phyloP scores from a whole-genome alignment of 176 grass and related monocot species.

The Carex cristatella region DNA sequence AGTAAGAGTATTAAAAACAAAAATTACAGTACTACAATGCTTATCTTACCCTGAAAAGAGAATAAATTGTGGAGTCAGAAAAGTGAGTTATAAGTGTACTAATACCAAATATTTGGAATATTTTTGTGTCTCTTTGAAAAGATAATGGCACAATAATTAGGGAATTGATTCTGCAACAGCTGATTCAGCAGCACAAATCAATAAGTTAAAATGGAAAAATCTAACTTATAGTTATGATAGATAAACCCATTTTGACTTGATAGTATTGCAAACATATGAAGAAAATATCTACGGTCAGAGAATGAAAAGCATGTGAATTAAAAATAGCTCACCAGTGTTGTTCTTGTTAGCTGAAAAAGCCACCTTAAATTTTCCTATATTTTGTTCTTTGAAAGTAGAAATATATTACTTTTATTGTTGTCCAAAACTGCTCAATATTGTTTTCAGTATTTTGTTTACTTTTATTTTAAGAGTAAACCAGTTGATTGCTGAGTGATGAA shows the following conservation, averaged over 20 bases:
- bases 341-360: too few relatives aligned
- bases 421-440: neutral
- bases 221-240: neutral
- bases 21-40: too few relatives aligned
- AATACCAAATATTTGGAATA: too few relatives aligned
- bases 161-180: too few relatives aligned
- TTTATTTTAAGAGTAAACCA: neutral
- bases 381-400: neutral
- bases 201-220: too few relatives aligned
- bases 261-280: neutral
- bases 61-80: too few relatives aligned
- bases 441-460: neutral
- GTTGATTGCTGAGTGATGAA: neutral
- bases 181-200: too few relatives aligned
- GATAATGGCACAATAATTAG: too few relatives aligned
- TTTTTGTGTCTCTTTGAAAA: too few relatives aligned
- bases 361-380: neutral
- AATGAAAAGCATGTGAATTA: neutral
- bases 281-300: neutral
- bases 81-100: too few relatives aligned
- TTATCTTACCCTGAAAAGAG: too few relatives aligned
- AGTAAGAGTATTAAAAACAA: neutral
- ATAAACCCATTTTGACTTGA: neutral
- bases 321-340: too few relatives aligned
- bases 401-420: neutral